A percentile compares a stretch with the other conserved stretches of the same genome.
Evolutionary conservation across 352 stramenopile species (phyloP).

Genomic region (Globisporangium megalacanthum): DNA sequence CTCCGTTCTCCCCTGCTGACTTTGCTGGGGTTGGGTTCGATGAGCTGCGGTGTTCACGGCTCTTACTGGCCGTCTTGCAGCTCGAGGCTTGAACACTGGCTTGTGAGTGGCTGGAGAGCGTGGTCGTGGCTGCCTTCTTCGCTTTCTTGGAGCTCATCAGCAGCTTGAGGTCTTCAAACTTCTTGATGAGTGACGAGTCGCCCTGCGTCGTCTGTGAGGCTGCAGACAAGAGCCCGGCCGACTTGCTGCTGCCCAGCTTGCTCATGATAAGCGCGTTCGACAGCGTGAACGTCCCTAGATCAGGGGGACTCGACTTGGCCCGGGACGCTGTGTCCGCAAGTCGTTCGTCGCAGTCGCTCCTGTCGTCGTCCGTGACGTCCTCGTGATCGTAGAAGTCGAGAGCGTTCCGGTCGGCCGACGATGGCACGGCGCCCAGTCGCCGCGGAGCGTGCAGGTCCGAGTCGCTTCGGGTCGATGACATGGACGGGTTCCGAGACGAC

Average conservation of each 20-base stretch:
- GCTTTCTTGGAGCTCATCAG: constrained; percentile 43
- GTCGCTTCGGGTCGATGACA: constrained; percentile 48
- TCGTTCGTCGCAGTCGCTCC: constrained; percentile 14
- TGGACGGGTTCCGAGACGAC: not conserved
- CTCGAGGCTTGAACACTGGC: not conserved
- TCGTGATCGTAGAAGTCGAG: constrained; percentile 50
- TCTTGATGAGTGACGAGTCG: constrained; percentile 36
- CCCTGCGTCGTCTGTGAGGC: not conserved
- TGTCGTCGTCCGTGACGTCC: constrained; percentile 17
- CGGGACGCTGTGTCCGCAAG: not conserved
- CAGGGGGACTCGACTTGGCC: constrained; percentile 11
- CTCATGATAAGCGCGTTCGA: not conserved
- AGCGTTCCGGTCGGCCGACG: constrained; percentile 43
- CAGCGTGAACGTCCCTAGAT: constrained; percentile 7
- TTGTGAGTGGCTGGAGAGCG: not conserved
- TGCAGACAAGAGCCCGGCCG: constrained; percentile 7
- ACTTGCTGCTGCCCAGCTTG: constrained; percentile 18
- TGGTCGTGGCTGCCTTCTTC: not conserved
- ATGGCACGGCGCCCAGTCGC: constrained; percentile 33
- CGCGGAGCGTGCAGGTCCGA: constrained; percentile 54
- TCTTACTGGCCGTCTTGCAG: not conserved
- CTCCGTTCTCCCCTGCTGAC: not conserved
- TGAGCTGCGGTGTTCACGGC: not conserved
- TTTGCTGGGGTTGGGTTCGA: not conserved
- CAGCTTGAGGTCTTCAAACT: constrained; percentile 61